Conservation (phyloP, 2,329 filamentous ascomycete species). For the Lasiodiplodia hormozganensis region DNA sequence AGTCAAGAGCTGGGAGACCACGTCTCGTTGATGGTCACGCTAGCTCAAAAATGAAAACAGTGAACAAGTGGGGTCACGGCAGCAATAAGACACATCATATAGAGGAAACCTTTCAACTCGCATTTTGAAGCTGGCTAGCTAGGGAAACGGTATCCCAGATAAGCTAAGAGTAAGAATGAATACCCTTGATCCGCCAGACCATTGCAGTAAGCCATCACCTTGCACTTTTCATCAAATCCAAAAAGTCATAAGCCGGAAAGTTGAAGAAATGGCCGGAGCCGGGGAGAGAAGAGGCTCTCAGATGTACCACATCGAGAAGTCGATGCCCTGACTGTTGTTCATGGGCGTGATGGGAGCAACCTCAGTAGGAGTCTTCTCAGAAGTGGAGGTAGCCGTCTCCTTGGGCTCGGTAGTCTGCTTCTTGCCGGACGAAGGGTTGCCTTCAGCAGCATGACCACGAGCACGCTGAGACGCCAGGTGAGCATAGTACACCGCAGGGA, state of each 20-base stretch:
- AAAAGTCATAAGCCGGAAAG: neutral
- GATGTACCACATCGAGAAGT: constrained; percentile 59
- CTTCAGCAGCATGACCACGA: constrained; percentile 63
- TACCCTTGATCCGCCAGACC: neutral
- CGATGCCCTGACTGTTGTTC: constrained; percentile 48
- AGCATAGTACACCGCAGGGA: constrained; percentile 93
- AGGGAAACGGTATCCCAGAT: neutral
- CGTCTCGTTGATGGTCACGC: no score
- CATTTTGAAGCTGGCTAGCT: constrained; percentile 7
- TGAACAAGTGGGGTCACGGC: neutral
- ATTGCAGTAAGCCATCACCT: neutral
- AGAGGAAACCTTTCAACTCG: neutral
- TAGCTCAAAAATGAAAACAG: neutral
- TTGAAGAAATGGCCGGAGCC: neutral
- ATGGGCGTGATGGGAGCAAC: constrained; percentile 51
- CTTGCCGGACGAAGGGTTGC: constrained; percentile 19
- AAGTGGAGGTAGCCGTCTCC: constrained; percentile 40
- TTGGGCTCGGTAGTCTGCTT: constrained; percentile 31
- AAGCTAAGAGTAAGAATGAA: no score
- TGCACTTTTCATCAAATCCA: neutral
- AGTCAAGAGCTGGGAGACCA: no score
- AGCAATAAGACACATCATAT: neutral
- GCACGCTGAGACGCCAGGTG: constrained; percentile 86
- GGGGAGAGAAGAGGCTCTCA: constrained; percentile 35
- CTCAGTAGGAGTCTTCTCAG: constrained; percentile 41